phyloP scores from a whole-genome alignment of 306 rosid genomes.

The Trifolium dubium region DNA sequence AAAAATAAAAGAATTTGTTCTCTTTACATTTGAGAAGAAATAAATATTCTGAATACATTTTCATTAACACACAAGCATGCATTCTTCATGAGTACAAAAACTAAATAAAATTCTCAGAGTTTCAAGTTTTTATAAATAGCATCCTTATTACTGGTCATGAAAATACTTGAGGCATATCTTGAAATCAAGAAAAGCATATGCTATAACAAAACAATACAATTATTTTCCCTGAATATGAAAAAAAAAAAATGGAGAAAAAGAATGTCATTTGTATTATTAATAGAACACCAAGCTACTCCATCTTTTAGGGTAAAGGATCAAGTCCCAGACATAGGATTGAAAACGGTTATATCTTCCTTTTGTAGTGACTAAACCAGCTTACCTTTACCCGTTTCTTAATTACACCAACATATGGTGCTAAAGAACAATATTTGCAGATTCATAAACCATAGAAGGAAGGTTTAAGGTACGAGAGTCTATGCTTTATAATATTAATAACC shows the following conservation, averaged over 20 bases:
- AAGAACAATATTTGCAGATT: neutral
- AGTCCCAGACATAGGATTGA: too few species aligned
- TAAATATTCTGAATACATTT: neutral
- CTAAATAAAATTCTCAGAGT: neutral
- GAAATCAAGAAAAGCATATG: neutral
- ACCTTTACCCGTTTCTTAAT: too few species aligned
- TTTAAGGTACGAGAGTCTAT: neutral
- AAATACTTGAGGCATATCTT: neutral
- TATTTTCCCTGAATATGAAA: too few species aligned
- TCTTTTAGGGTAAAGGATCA: neutral
- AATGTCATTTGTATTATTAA: too few species aligned
- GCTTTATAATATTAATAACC: neutral
- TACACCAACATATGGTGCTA: neutral
- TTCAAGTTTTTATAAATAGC: neutral
- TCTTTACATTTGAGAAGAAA: neutral
- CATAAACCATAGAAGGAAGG: neutral
- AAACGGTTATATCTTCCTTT: too few species aligned
- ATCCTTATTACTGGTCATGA: neutral
- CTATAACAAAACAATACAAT: neutral
- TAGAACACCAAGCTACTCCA: neutral
- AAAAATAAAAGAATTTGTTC: neutral
- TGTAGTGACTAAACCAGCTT: too few species aligned
- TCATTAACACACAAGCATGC: too few species aligned
- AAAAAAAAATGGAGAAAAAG: too few species aligned
- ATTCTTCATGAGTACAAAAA: neutral